phyloP scores from a whole-genome alignment of 345 rosid genomes.

The Eucalyptus melliodora region DNA sequence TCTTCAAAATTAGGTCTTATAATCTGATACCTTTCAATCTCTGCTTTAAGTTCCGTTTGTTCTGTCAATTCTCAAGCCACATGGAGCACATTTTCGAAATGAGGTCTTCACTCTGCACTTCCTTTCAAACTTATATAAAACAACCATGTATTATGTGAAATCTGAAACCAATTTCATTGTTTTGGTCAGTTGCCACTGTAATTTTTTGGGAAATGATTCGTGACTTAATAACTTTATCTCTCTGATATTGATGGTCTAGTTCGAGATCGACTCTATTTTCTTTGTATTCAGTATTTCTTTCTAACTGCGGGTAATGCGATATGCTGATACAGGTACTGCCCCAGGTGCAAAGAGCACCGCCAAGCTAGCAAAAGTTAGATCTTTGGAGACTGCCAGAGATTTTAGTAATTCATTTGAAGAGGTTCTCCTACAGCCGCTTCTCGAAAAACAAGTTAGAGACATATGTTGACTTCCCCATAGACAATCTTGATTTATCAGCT shows the following conservation, averaged over 20 bases:
- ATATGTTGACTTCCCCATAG: slow-evolving; percentile 81
- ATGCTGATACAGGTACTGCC: slow-evolving; percentile 68
- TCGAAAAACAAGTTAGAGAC: slow-evolving; percentile 91
- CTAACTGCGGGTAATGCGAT: background rate
- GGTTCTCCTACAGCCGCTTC: slow-evolving; percentile 86
- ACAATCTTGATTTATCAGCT: slow-evolving; percentile 74
- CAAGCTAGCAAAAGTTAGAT: slow-evolving; percentile 95
- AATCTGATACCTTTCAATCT: background rate
- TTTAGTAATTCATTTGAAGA: slow-evolving; percentile 84
- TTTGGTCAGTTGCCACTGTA: background rate
- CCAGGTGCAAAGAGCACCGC: slow-evolving; percentile 73
- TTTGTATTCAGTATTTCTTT: background rate
- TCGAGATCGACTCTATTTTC: background rate
- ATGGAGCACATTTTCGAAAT: background rate
- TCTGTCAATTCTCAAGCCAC: background rate
- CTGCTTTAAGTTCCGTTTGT: background rate
- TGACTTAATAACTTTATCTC: background rate
- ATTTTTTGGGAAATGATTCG: background rate
- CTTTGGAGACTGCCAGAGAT: slow-evolving; percentile 97
- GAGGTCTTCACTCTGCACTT: background rate
- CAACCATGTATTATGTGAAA: background rate
- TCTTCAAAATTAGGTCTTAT: background rate
- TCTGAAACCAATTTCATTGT: background rate
- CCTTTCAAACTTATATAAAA: background rate
- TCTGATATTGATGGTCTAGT: background rate